Evolutionary conservation across 257 asterid species (phyloP).

Genomic region (Plantago major): DNA sequence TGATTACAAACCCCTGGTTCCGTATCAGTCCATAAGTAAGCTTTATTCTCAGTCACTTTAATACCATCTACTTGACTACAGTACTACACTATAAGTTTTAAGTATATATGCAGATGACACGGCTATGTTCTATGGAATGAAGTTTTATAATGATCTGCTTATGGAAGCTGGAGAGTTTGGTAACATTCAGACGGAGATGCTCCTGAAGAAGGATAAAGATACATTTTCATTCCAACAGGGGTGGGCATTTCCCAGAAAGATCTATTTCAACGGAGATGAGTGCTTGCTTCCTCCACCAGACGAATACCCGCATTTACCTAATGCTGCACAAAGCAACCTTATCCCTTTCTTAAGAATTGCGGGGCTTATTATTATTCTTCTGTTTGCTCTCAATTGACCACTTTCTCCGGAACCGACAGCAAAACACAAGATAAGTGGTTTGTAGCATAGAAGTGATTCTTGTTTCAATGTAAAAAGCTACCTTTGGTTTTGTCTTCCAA

Average conservation of each 20-base stretch:
- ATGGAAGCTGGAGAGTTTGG: conserved; percentile 69
- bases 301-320: conserved; percentile 51
- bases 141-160: conserved; percentile 57
- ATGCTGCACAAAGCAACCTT: conserved; percentile 26
- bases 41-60: background rate
- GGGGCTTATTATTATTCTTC: conserved; percentile 10
- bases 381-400: conserved; percentile 9
- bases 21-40: conserved; percentile 68
- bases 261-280: conserved; percentile 71
- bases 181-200: conserved; percentile 63
- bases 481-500: background rate
- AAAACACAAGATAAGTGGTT: too few species aligned
- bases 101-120: conserved; percentile 47
- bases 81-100: background rate
- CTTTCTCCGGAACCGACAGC: background rate
- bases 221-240: conserved; percentile 52
- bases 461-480: background rate
- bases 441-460: background rate
- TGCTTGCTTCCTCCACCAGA: conserved; percentile 69
- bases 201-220: conserved; percentile 47
- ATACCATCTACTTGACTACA: background rate
- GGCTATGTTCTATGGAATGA: conserved; percentile 69
- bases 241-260: conserved; percentile 63
- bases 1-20: conserved; percentile 68
- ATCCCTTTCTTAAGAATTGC: conserved; percentile 23